Conservation (phyloP, 139 green algal species). For the Deuterostichococcus epilithicus region DNA sequence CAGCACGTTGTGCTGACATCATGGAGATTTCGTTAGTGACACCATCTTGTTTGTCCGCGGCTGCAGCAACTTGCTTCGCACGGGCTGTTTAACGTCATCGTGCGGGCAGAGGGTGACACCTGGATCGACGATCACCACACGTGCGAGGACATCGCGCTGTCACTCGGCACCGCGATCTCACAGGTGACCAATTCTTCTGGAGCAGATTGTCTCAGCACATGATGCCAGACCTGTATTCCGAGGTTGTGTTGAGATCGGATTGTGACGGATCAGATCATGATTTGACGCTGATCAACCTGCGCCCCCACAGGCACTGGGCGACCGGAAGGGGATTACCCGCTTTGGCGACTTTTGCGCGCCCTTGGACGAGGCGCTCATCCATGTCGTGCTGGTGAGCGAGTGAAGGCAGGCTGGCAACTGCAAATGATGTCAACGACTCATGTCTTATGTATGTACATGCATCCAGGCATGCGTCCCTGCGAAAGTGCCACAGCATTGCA, state of each 20-base stretch:
- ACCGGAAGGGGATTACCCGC: constrained; percentile 90
- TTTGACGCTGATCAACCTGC: constrained; percentile 66
- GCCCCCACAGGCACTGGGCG: constrained; percentile 78
- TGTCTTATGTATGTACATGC: too few relatives aligned
- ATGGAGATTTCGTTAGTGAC: too few relatives aligned
- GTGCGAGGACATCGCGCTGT: constrained; percentile 89
- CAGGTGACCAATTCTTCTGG: too few relatives aligned
- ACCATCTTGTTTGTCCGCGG: constrained; percentile 11
- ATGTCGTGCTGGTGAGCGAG: constrained; percentile 67
- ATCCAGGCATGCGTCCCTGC: too few relatives aligned
- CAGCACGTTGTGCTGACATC: too few relatives aligned
- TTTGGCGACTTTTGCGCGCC: constrained; percentile 94
- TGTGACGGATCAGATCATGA: too few relatives aligned
- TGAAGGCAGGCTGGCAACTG: not conserved
- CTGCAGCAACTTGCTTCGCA: constrained; percentile 87
- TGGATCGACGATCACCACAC: constrained; percentile 99
- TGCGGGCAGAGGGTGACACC: constrained; percentile 83
- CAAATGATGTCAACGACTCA: too few relatives aligned
- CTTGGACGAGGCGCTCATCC: constrained; percentile 91
- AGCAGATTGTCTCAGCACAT: too few relatives aligned
- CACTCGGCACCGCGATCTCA: constrained; percentile 40
- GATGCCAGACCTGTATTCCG: too few relatives aligned
- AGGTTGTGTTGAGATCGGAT: too few relatives aligned
- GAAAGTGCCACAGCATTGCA: too few relatives aligned
- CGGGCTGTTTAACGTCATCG: constrained; percentile 78